Percentiles rank a stretch among this genome's conserved stretches.
These are phyloP conservation scores for Cryptococcus sp. DNA, from an alignment of 1,284 basidiomycete genomes.

Conservation along the genomic window DNA sequence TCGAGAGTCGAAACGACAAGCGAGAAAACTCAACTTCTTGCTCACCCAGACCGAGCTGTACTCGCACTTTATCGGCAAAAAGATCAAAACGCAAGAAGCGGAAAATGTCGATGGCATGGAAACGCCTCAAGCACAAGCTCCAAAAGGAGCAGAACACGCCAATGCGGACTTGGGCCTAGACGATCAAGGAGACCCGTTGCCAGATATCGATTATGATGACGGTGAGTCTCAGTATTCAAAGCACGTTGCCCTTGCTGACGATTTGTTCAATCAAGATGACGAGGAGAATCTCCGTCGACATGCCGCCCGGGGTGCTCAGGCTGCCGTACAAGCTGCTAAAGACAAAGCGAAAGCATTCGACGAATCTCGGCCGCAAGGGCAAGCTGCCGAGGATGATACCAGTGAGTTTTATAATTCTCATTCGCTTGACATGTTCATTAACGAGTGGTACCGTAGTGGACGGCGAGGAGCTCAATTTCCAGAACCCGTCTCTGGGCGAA, in stretches of 20 bases:
- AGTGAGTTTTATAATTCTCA: conserved; percentile 34
- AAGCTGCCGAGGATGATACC: conserved; percentile 57
- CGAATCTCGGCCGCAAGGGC: conserved; percentile 55
- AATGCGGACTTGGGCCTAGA: conserved; percentile 62
- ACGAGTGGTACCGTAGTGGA: conserved; percentile 64
- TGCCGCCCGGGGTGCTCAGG: conserved; percentile 86
- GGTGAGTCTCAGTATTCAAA: conserved; percentile 57
- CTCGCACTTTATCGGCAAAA: conserved; percentile 98
- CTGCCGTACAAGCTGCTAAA: conserved; percentile 78
- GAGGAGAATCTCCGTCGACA: conserved; percentile 85
- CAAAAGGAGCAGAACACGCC: conserved; percentile 56
- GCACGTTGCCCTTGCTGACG: neutral
- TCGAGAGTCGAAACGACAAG: conserved; percentile 90
- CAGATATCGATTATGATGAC: conserved; percentile 92
- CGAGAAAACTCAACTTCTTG: conserved; percentile 96
- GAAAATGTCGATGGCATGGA: conserved; percentile 58
- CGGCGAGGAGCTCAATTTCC: conserved; percentile 94
- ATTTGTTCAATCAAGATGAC: conserved; percentile 64
- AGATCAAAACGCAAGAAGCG: conserved; percentile 92
- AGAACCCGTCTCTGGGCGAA: conserved; percentile 92
- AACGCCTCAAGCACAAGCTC: conserved; percentile 11
- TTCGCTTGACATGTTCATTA: neutral
- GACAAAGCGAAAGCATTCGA: conserved; percentile 85
- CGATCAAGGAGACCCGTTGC: conserved; percentile 60
- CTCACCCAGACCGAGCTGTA: conserved; percentile 99